Percentiles rank a stretch among this genome's conserved stretches.
Conservation (phyloP, 768 basidiomycete genomes). For the Sistotremastrum suecicum region DNA sequence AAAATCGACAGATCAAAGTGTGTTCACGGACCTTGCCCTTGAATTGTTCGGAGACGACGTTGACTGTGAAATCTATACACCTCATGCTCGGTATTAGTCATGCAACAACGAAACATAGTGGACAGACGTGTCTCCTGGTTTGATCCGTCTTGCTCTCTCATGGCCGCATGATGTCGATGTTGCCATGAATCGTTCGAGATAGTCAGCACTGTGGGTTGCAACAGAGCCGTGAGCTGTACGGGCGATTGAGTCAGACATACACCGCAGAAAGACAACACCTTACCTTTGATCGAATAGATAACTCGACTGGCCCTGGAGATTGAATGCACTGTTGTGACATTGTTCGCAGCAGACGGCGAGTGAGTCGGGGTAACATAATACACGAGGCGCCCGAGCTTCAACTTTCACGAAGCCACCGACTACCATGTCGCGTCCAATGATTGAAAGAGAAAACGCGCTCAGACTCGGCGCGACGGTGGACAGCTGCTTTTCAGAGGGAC, state of each 20-base stretch:
- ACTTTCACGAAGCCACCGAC: too few relatives aligned
- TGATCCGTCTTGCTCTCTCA: slow-evolving; percentile 54
- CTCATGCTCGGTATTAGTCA: slow-evolving; percentile 2
- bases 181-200: slow-evolving; percentile 76
- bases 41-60: slow-evolving; percentile 61
- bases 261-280: background rate
- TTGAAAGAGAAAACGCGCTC: too few relatives aligned
- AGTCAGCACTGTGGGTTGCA: slow-evolving; percentile 47
- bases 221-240: slow-evolving; percentile 41
- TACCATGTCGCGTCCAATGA: too few relatives aligned
- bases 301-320: slow-evolving; percentile 34
- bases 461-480: background rate
- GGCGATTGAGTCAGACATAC: background rate
- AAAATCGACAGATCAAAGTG: background rate
- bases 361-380: too few relatives aligned
- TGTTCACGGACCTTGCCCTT: slow-evolving; percentile 45
- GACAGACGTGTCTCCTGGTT: slow-evolving; percentile 73
- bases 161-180: slow-evolving; percentile 74
- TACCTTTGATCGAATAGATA: slow-evolving; percentile 32
- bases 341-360: too few relatives aligned
- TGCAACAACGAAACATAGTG: slow-evolving; percentile 10
- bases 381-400: too few relatives aligned
- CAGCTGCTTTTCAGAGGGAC: slow-evolving; percentile 4
- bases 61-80: slow-evolving; percentile 56
- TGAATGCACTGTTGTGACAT: too few relatives aligned